Evolutionary conservation across 192 early-diverging fungal species (phyloP), one percentile per base, ranked within the genome.

Genomic region (Entrophospora sp.): DNA sequence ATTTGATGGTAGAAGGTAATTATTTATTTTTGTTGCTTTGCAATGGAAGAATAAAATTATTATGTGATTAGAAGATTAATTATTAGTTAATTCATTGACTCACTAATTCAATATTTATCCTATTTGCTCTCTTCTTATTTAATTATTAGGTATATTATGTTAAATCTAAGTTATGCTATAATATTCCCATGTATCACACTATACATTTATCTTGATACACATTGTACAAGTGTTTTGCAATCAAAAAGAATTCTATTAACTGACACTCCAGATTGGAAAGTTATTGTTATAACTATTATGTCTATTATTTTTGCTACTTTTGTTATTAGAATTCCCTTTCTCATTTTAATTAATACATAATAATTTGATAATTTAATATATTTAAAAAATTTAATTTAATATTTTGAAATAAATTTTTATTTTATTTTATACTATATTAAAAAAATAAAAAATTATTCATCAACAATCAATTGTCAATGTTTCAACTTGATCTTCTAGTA

Each of bases 141-240:
- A 10, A 25, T 42, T 38, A 9, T 35, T 49, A 74, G 72, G 0
- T 66, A 57, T 32, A 25, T 70, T 51, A 30, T 70, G 22, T 74
- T 70, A 22, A 62, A 67, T 24, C 67, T 74, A 12, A 53, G 32
- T 7, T 74, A 70, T 46, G 44, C 55, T 16, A 24, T 75, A 24
- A 14, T 44, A 6, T 68, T 68, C 24, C 69, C 69, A 3, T 20
- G 62, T n/a, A 68, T 49, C 25, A 31, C 46, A 8, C 45, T 64
- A 18, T 64, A 64, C 35, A 35, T 64, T 13, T 64, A 64, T 18
- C 36, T 64, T 49, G 61, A 64, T 20, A 64, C 61, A 1, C 61
- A 64, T 49, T 57, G 55, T 16, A 57, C 55, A 8, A 57, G 55
- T 10, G 34, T 57, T 36, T 35, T 57, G 24, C 55, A 57, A 3